phyloP scores from a whole-genome alignment of 768 basidiomycete species.

The Termitomyces sp. region DNA sequence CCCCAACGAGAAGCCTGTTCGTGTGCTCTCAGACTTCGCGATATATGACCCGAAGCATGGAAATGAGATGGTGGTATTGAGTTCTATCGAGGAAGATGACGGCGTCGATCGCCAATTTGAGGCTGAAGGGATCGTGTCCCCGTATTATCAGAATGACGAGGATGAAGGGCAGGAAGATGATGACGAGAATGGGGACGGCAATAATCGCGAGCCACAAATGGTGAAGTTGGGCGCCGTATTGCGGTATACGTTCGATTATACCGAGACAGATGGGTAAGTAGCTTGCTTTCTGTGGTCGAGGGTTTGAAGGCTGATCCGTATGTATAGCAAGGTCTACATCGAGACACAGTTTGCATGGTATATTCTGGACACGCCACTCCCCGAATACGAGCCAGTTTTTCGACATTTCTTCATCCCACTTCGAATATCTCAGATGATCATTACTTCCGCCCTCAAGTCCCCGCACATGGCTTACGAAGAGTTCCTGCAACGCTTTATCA shows the following conservation, averaged over 20 bases:
- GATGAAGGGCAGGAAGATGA: slow-evolving; percentile 62
- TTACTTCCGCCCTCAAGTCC: slow-evolving; percentile 29
- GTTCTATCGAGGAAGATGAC: slow-evolving; percentile 41
- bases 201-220: slow-evolving; percentile 21
- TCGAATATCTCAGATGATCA: slow-evolving; percentile 46
- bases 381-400: slow-evolving; percentile 40
- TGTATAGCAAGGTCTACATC: slow-evolving; percentile 56
- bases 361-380: slow-evolving; percentile 46
- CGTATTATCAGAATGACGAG: slow-evolving; percentile 51
- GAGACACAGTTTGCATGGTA: slow-evolving; percentile 67
- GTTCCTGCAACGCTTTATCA: slow-evolving; percentile 33
- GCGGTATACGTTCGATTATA: slow-evolving; percentile 49
- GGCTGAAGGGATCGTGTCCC: slow-evolving; percentile 51
- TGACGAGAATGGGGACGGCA: slow-evolving; percentile 23
- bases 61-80: slow-evolving; percentile 46
- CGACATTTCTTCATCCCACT: slow-evolving; percentile 49
- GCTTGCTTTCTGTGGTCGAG: slow-evolving; percentile 3
- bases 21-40: slow-evolving; percentile 53
- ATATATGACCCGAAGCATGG: slow-evolving; percentile 54
- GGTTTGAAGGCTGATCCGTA: not conserved
- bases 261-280: slow-evolving; percentile 47
- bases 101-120: slow-evolving; percentile 39
- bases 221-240: slow-evolving; percentile 47
- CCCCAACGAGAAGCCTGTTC: slow-evolving; percentile 45
- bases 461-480: slow-evolving; percentile 24